Base-by-base conservation (phyloP, 164 flowering plant genomes). In the Tetracentron sinense region DNA sequence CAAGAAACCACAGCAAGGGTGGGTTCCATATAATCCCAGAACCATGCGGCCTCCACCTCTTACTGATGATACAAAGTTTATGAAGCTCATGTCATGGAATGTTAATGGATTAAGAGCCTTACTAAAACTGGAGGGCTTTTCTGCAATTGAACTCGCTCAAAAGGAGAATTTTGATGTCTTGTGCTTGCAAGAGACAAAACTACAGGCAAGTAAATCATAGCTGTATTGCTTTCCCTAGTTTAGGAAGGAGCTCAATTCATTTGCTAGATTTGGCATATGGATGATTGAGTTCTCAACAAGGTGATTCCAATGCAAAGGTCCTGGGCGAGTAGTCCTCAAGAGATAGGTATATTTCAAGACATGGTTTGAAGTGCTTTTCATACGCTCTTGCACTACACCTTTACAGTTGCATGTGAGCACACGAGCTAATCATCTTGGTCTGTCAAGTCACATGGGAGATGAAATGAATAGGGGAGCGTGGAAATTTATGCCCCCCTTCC, bases 181-280 rank as follows among this genome's bases (percentile, higher is more conserved):
- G 31, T 94, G 96, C 81, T 76, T 91, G 78, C 99, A 94, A 70
- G 99, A 94, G 83, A 94, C 99, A 66, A 94, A 94, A 76, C 71
- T 94, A 27, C 96, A 94, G 97, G 99, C 76, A 78, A 78, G 79
- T 64, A 48, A 20, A 3, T 15, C 5, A 16, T 10, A 19, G 10
- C 4, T 55, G 16, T 8, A 17, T 26, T 58, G 17, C 4, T 44
- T 60, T 25, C 11, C 27, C 6, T 57, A 21, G 29, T 42, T 28
- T 55, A 22, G 20, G 29, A 54, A n/a, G 15, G 57, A 19, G 12
- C 12, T 35, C 35, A 4, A 17, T 42, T 20, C 27, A n/a, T n/a
- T n/a, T n/a, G n/a, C n/a, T n/a, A n/a, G n/a, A n/a, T n/a, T n/a
- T n/a, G n/a, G n/a, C n/a, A n/a, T n/a, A n/a, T n/a, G n/a, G n/a